Base-by-base conservation (phyloP, 176 grass and related monocot genomes). In the Carex pumila region DNA sequence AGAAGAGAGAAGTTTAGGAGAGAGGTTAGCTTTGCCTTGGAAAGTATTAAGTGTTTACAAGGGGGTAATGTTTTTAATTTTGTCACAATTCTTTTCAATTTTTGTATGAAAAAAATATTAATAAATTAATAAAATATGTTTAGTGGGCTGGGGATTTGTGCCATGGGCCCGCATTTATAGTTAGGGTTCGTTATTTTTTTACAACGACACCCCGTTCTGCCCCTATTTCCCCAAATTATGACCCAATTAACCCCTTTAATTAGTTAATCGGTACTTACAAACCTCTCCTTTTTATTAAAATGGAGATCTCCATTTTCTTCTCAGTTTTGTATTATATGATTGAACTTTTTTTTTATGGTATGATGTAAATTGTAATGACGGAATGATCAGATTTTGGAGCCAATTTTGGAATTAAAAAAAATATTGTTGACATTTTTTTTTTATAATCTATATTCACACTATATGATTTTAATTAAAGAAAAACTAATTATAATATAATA, bases 141-240 rank as follows among this genome's bases (percentile, higher is more conserved):
- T 63, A 84, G 83, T 79, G 62, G 39, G 6, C 22, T 78, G 22
- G 13, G 52, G 85, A 87, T 81, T 88, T 84, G 88, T 89, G 92
- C 82, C 29, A 41, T 17, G 62, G 85, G 86, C 79, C 31, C 89
- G 85, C 86, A 36, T 36, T 71, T 70, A 15, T 79, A 39, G 58
- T 85, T 89, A n/a, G 18, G 56, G 72, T 87, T 79, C 79, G 61
- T 76, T 63, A 55, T 87, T 82, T 91, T 94, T 87, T 94, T 87
- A 89, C 86, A 94, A 87, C 86, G 65, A 91, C 56, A 82, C 82
- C 52, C 72, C 85, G 9, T 87, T 84, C 86, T 88, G 87, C 88
- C 89, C 84, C 45, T 83, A 69, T 83, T 83, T 54, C 81, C 68
- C 43, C 41, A 67, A 32, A 68, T 52, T 81, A 66, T 83, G 64